Base-by-base conservation (phyloP, 139 green algal species). In the Trebouxia sp. region DNA sequence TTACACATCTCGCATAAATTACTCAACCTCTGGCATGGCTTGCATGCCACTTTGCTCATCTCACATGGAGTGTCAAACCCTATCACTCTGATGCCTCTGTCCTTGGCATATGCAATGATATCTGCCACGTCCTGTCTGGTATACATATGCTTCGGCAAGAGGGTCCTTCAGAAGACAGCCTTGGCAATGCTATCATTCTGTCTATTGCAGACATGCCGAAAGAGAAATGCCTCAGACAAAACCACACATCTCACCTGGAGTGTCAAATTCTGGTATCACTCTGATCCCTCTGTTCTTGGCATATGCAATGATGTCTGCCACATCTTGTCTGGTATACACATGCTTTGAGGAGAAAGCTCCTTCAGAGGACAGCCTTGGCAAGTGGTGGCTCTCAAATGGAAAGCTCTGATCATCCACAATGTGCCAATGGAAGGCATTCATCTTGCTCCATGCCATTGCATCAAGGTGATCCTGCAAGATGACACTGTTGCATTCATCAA, bases 381-480 rank as follows among this genome's bases (percentile, higher is more conserved):
- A 55, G 28, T 42, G 48, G 17, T 80, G 62, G 28, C 39, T 76
- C 28, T 50, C 20, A 53, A 74, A 87, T 5, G 84, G 79, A 58
- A 89, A 91, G 67, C 81, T 85, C 84, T 85, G 75, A 75, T 92
- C 87, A 58, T 93, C 89, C 14, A 85, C 82, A 6, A 89, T 80
- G 79, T 93, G 89, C 88, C 88, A 93, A 81, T 93, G 89, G 51
- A 93, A 82, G 20, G 87, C 81, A 75, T 94, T 94, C 53, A 93
- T 48, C 77, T 93, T 93, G 28, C 80, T 41, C 37, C 77, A 79
- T 15, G 84, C 78, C 89, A 94, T 91, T 37, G 87, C 89, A 42
- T 94, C 89, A 39, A 94, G 45, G 20, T 87, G 41, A 32, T 82
- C 76, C 82, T 82, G 82, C 51, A 82, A 22, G 30, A 32, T 15